Conservation (phyloP, 768 basidiomycete species). For the Cubamyces sp. region DNA sequence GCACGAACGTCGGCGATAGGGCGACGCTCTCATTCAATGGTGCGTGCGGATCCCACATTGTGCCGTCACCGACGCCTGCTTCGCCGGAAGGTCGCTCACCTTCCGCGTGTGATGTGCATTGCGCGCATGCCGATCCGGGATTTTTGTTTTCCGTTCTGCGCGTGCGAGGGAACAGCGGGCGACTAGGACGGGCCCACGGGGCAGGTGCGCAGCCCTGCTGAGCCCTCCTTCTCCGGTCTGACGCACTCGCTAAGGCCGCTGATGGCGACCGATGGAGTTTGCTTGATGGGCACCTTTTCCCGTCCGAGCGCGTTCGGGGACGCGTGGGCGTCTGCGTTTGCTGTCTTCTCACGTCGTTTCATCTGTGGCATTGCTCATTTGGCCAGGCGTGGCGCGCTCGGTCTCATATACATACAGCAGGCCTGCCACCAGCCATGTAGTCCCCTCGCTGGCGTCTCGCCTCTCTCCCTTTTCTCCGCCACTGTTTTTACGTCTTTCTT, state of each 20-base stretch:
- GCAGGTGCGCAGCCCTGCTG: conserved; percentile 5
- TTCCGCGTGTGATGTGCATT: conserved; percentile 14
- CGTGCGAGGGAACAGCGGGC: neutral
- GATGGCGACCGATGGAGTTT: conserved; percentile 18
- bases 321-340: conserved; percentile 1
- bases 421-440: neutral
- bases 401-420: conserved; percentile 12
- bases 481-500: neutral
- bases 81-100: conserved; percentile 4
- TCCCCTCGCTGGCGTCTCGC: conserved; percentile 10
- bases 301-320: conserved; percentile 5
- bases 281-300: conserved; percentile 12
- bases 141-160: neutral
- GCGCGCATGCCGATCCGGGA: conserved; percentile 10
- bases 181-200: neutral
- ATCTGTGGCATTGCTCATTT: conserved; percentile 11
- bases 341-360: conserved; percentile 15
- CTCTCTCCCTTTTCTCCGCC: neutral
- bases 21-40: conserved; percentile 51
- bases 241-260: conserved; percentile 19
- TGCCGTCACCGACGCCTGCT: neutral
- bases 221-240: neutral
- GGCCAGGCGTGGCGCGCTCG: neutral
- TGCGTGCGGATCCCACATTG: conserved; percentile 33
- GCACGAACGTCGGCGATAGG: conserved; percentile 49